These are phyloP conservation scores for Ailanthus altissimus DNA, from an alignment of 345 rosid genomes.

Conservation along the genomic window DNA sequence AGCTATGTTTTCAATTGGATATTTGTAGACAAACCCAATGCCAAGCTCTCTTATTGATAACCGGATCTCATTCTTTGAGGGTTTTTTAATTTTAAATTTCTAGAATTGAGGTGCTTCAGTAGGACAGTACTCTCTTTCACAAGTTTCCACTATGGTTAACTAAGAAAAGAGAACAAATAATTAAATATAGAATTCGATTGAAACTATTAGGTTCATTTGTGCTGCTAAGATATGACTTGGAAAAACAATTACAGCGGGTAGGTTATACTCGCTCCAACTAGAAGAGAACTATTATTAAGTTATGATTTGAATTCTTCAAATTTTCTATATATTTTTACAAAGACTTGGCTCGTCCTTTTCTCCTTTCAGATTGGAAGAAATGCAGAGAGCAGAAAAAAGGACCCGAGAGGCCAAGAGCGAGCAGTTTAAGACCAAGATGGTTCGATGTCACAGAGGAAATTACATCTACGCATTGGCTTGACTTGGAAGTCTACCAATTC, in stretches of 20 bases:
- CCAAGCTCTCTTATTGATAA: not conserved
- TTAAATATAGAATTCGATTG: no score
- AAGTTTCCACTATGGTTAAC: not conserved
- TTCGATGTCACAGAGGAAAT: constrained; percentile 65
- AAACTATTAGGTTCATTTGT: not conserved
- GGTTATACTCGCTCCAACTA: not conserved
- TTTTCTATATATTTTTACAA: not conserved
- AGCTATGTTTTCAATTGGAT: not conserved
- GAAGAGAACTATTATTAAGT: not conserved
- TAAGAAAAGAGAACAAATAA: no score
- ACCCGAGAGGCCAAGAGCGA: constrained; percentile 59
- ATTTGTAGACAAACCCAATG: not conserved
- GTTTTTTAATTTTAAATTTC: not conserved
- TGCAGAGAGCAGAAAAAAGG: constrained; percentile 74
- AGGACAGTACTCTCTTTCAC: not conserved
- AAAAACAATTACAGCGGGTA: not conserved
- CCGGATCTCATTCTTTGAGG: no score
- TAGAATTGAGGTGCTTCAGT: not conserved
- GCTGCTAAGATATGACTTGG: not conserved
- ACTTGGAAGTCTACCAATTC: constrained; percentile 63
- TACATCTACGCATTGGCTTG: constrained; percentile 71
- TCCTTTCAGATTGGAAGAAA: constrained; percentile 66
- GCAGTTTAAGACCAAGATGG: constrained; percentile 65
- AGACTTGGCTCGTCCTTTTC: not conserved
- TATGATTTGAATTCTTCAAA: not conserved